These are phyloP conservation scores for Epichloe sibirici DNA, from an alignment of 2,329 filamentous ascomycete genomes.

Conservation along the genomic window DNA sequence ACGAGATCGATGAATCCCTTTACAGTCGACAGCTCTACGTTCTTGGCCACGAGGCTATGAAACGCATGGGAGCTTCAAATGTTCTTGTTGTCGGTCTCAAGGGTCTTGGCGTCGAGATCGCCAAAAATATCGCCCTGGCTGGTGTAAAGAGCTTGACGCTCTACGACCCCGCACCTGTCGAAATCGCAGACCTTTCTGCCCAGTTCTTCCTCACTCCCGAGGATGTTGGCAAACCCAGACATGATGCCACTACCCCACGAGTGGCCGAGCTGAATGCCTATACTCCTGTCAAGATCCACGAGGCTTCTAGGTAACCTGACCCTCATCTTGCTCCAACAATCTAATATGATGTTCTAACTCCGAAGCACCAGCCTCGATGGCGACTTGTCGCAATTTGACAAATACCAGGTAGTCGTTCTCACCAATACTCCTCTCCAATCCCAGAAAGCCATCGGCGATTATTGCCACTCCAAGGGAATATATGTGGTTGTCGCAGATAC, in stretches of 20 bases:
- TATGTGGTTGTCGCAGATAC: constrained; percentile 81
- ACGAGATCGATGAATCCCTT: constrained; percentile 59
- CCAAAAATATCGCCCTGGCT: constrained; percentile 95
- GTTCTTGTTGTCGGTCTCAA: constrained; percentile 85
- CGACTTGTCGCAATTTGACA: constrained; percentile 71
- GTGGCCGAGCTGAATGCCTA: constrained; percentile 95
- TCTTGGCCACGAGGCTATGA: constrained; percentile 76
- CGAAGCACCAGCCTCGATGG: constrained; percentile 49
- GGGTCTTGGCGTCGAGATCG: constrained; percentile 92
- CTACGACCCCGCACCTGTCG: constrained; percentile 75
- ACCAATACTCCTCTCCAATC: constrained; percentile 72
- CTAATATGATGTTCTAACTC: background rate
- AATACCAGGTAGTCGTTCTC: constrained; percentile 85
- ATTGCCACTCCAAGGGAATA: constrained; percentile 88
- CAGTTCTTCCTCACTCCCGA: constrained; percentile 89
- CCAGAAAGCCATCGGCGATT: constrained; percentile 78
- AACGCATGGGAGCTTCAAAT: constrained; percentile 95
- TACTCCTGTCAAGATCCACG: constrained; percentile 74
- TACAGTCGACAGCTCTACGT: constrained; percentile 66
- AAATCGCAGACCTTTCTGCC: constrained; percentile 81
- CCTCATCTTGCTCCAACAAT: constrained; percentile 3
- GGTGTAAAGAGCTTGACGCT: constrained; percentile 95
- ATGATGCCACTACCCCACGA: constrained; percentile 72
- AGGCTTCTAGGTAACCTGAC: constrained; percentile 37
- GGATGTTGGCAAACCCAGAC: constrained; percentile 87